These are phyloP conservation scores for Wickerhamomyces silvicola DNA, from an alignment of 805 yeast species.

Conservation along the genomic window DNA sequence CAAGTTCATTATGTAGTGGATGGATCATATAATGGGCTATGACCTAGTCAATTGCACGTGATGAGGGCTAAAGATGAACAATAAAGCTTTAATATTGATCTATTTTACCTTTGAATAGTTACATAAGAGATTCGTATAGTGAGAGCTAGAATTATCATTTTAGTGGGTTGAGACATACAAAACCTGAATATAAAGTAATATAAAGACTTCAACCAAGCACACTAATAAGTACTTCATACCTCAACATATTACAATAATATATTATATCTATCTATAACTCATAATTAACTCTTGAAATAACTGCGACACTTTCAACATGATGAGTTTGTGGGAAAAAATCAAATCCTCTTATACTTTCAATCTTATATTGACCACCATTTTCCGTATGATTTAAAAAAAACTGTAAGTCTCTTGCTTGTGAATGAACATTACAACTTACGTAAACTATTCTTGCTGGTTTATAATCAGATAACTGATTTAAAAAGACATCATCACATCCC, in stretches of 20 bases:
- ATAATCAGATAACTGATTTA: slow-evolving; percentile 78
- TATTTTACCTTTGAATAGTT: too few species aligned
- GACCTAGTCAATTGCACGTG: too few species aligned
- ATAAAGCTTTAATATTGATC: too few species aligned
- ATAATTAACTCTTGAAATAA: slow-evolving; percentile 36
- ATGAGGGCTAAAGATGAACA: too few species aligned
- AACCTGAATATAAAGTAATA: too few species aligned
- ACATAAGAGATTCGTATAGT: too few species aligned
- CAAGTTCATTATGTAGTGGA: too few species aligned
- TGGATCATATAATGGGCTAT: too few species aligned
- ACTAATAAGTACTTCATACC: not conserved
- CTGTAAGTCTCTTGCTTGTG: slow-evolving; percentile 92
- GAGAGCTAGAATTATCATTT: too few species aligned
- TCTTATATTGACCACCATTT: slow-evolving; percentile 53
- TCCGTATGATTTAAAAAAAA: slow-evolving; percentile 66
- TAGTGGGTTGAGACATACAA: too few species aligned
- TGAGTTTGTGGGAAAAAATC: slow-evolving; percentile 96
- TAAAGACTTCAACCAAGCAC: too few species aligned
- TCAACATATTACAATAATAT: not conserved
- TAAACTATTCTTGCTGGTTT: slow-evolving; percentile 86
- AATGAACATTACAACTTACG: slow-evolving; percentile 94
- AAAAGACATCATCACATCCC: slow-evolving; percentile 87
- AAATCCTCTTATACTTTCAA: slow-evolving; percentile 86
- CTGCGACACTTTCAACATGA: slow-evolving; percentile 86
- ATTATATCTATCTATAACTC: too few species aligned